These are phyloP conservation scores for Hysterium pulicare DNA, from an alignment of 2,329 filamentous ascomycete genomes.

Conservation along the genomic window DNA sequence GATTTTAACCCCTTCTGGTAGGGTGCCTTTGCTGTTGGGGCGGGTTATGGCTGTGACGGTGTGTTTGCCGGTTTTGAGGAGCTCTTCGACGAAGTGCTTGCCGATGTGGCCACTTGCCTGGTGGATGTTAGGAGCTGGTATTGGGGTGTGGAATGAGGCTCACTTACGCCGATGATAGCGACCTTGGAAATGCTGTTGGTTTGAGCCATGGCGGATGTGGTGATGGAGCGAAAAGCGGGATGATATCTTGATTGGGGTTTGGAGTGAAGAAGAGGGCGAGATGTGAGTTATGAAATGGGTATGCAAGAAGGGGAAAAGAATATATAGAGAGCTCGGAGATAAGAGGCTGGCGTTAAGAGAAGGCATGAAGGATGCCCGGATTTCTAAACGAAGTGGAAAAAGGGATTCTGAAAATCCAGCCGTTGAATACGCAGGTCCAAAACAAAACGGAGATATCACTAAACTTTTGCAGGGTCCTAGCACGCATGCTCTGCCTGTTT, in stretches of 20 bases:
- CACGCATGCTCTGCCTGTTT: too few species aligned
- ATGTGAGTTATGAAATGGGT: too few species aligned
- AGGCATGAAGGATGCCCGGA: too few species aligned
- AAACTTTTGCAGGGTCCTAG: too few species aligned
- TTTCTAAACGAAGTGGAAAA: too few species aligned
- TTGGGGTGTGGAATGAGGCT: not conserved
- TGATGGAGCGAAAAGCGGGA: too few species aligned
- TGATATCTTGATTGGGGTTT: not conserved
- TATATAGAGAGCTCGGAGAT: too few species aligned
- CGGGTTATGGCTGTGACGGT: constrained; percentile 52
- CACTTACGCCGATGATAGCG: constrained; percentile 38
- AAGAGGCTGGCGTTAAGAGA: too few species aligned
- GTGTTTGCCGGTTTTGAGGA: constrained; percentile 46
- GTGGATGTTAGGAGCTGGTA: not conserved
- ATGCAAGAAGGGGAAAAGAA: too few species aligned
- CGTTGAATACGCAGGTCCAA: too few species aligned
- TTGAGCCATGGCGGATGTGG: not conserved
- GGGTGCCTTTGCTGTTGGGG: constrained; percentile 37
- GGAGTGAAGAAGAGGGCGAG: not conserved
- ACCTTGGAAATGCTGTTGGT: constrained; percentile 31
- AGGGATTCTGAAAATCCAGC: too few species aligned
- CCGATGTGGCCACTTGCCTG: constrained; percentile 40
- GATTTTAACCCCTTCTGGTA: constrained; percentile 41
- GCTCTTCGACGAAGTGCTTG: constrained; percentile 34
- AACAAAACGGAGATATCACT: too few species aligned